These are phyloP conservation scores for Phoenix roebelenii DNA, from an alignment of 176 grass and related monocot genomes.

Conservation along the genomic window DNA sequence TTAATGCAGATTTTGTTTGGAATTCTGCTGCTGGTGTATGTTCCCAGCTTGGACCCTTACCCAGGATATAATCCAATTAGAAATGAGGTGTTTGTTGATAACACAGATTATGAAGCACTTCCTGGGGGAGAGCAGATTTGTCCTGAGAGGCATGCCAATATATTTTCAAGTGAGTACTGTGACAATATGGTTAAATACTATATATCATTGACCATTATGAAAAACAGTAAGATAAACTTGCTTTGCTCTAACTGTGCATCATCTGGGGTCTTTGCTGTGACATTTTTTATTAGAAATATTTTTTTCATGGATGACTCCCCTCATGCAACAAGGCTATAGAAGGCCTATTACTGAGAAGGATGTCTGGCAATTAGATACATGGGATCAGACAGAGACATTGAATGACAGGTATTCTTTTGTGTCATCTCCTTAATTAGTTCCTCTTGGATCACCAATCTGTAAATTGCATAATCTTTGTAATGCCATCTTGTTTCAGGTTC, in stretches of 20 bases:
- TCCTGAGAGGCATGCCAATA: slow-evolving; percentile 54
- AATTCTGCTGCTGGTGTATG: slow-evolving; percentile 70
- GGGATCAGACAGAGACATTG: slow-evolving; percentile 92
- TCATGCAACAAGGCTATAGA: slow-evolving; percentile 90
- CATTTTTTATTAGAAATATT: slow-evolving; percentile 47
- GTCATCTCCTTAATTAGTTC: slow-evolving; percentile 12
- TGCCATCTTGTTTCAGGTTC: slow-evolving; percentile 46
- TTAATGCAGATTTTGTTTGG: slow-evolving; percentile 69
- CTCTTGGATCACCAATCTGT: background rate
- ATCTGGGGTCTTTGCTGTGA: slow-evolving; percentile 4
- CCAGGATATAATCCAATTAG: slow-evolving; percentile 68
- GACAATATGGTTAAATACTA: no score
- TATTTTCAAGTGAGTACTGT: slow-evolving; percentile 60
- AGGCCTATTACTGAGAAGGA: slow-evolving; percentile 78
- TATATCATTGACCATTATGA: no score
- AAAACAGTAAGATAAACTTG: no score
- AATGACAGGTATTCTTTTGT: slow-evolving; percentile 57
- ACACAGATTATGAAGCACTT: slow-evolving; percentile 77
- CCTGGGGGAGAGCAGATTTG: slow-evolving; percentile 74
- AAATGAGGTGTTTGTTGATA: slow-evolving; percentile 42
- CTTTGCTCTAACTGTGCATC: no score
- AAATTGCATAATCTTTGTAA: slow-evolving; percentile 3
- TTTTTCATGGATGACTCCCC: slow-evolving; percentile 97
- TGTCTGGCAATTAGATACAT: slow-evolving; percentile 93
- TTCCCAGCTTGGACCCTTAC: slow-evolving; percentile 81